phyloP scores from a whole-genome alignment of 1,139 yeast genomes.

The Lodderomyces orthopsilosis region DNA sequence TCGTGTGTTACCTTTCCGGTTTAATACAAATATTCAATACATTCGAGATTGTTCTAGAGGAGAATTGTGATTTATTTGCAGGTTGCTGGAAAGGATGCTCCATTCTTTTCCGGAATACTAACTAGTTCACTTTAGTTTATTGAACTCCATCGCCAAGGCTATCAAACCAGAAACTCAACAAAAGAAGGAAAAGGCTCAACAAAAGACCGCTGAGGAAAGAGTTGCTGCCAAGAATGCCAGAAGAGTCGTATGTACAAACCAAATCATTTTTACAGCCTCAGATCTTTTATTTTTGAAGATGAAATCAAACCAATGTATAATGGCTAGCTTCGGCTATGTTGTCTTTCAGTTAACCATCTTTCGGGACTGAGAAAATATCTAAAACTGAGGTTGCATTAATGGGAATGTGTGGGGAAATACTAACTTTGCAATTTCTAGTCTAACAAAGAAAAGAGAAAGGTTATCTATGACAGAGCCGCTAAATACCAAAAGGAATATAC shows the following conservation, averaged over 20 bases:
- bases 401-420: conserved; percentile 20
- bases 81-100: conserved; percentile 8
- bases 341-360: conserved; percentile 98
- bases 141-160: conserved; percentile 10
- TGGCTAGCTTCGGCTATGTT: conserved; percentile 88
- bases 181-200: conserved; percentile 91
- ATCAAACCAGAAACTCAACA: conserved; percentile 86
- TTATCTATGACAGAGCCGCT: conserved; percentile 96
- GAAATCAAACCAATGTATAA: conserved; percentile 59
- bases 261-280: neutral
- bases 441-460: conserved; percentile 89
- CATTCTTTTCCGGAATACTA: conserved; percentile 25
- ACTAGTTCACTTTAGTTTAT: conserved; percentile 33
- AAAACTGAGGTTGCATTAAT: conserved; percentile 5
- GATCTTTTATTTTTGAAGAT: conserved; percentile 49
- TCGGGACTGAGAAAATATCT: conserved; percentile 81
- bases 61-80: conserved; percentile 1
- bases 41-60: conserved; percentile 11
- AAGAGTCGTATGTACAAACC: conserved; percentile 75
- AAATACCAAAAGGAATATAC: conserved; percentile 96
- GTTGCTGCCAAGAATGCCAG: conserved; percentile 85
- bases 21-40: conserved; percentile 15
- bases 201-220: conserved; percentile 82
- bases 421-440: conserved; percentile 51
- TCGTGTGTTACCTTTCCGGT: conserved; percentile 27